phyloP scores from a whole-genome alignment of 768 basidiomycete genomes.

The Inosperma sp. region DNA sequence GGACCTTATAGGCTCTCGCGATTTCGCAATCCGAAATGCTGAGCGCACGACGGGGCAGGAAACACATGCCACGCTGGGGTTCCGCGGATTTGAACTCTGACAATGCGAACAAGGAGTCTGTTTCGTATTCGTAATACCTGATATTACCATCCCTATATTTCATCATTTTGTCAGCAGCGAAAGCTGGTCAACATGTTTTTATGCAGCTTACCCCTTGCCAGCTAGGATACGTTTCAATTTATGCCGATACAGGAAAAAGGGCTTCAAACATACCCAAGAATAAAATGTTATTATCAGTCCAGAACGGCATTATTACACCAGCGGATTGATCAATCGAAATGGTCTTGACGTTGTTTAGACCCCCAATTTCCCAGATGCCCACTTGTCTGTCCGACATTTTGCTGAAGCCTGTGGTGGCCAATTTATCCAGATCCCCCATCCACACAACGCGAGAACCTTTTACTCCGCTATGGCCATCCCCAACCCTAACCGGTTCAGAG shows the following conservation, averaged over 20 bases:
- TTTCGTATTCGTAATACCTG: slow-evolving; percentile 95
- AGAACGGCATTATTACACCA: slow-evolving; percentile 97
- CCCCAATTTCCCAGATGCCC: slow-evolving; percentile 82
- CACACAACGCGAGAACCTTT: slow-evolving; percentile 87
- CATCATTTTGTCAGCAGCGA: neutral
- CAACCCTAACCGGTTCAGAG: slow-evolving; percentile 71
- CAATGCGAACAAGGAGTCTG: slow-evolving; percentile 70
- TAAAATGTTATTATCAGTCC: slow-evolving; percentile 88
- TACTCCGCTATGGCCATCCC: slow-evolving; percentile 89
- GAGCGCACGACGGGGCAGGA: slow-evolving; percentile 89
- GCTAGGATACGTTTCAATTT: slow-evolving; percentile 37
- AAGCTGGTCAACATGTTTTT: slow-evolving; percentile 1
- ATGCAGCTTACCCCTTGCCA: slow-evolving; percentile 68
- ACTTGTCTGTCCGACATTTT: slow-evolving; percentile 95
- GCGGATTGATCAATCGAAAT: slow-evolving; percentile 81
- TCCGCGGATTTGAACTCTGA: slow-evolving; percentile 86
- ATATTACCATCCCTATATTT: slow-evolving; percentile 91
- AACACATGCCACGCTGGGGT: slow-evolving; percentile 95
- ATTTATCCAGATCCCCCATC: slow-evolving; percentile 85
- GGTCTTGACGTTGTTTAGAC: slow-evolving; percentile 72
- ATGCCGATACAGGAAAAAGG: neutral
- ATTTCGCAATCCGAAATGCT: slow-evolving; percentile 92
- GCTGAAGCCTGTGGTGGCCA: slow-evolving; percentile 95
- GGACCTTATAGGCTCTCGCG: slow-evolving; percentile 88
- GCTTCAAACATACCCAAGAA: slow-evolving; percentile 51